Evolutionary conservation across 2,329 filamentous ascomycete genomes (phyloP).

Genomic region (Cercospora sojina): DNA sequence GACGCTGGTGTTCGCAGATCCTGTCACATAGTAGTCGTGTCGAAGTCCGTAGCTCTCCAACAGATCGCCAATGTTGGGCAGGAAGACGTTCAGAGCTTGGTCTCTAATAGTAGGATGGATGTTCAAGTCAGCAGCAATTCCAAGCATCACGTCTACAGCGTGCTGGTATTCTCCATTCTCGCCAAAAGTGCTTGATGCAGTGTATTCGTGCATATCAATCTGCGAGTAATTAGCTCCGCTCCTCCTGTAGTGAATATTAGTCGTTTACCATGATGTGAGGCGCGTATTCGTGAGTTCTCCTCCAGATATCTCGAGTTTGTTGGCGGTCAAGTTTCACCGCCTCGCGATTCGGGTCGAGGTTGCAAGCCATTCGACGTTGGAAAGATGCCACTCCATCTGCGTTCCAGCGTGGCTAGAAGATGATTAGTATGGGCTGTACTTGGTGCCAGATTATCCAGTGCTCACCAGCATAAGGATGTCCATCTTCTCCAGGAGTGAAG

Average conservation of each 20-base stretch:
- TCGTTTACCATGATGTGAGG: conserved; percentile 34
- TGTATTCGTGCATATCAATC: conserved; percentile 42
- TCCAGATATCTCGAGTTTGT: conserved; percentile 40
- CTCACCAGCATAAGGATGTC: conserved; percentile 37
- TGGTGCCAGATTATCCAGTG: neutral
- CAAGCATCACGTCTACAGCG: conserved; percentile 35
- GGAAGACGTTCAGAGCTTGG: conserved; percentile 37
- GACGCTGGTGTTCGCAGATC: conserved; percentile 17
- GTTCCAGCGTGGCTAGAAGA: conserved; percentile 38
- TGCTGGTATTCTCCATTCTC: conserved; percentile 34
- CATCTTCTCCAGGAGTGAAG: conserved; percentile 36
- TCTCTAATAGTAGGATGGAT: conserved; percentile 31
- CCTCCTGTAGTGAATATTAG: neutral
- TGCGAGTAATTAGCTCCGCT: neutral
- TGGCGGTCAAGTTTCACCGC: conserved; percentile 40
- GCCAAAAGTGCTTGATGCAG: conserved; percentile 32
- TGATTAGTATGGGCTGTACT: neutral
- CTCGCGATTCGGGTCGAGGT: conserved; percentile 42
- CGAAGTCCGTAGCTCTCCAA: conserved; percentile 34
- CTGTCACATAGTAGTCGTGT: conserved; percentile 40
- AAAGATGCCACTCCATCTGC: conserved; percentile 42
- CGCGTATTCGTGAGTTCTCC: conserved; percentile 34
- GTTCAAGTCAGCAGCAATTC: conserved; percentile 36
- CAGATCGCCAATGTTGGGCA: conserved; percentile 30
- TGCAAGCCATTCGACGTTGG: conserved; percentile 38